Base-by-base conservation (phyloP, 306 rosid species). In the Lablab purpureus region DNA sequence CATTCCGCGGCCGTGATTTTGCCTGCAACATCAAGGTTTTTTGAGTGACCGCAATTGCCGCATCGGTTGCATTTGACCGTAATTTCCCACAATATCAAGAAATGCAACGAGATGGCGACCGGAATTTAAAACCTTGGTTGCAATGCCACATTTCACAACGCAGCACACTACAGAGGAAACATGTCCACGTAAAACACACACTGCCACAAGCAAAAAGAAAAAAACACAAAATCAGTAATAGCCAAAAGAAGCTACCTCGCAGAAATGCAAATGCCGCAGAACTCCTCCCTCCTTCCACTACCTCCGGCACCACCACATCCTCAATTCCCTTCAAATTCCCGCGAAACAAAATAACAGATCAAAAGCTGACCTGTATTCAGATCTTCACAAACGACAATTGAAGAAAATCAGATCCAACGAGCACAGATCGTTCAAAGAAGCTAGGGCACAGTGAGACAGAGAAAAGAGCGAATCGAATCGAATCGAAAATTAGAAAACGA, bases 181-280 rank as follows among this genome's bases (percentile, higher is more conserved):
- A 45, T 55, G 7, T 6, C 8, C 62, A 6, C 28, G 28, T 67
- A 76, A 67, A 81, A 22, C 52, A 74, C 46, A 10, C 28, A 50
- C 65, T 2, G 71, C 54, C 19, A 51, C 67, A 55, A 43, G 14
- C 37, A 34, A 27, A 54, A 11, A 62, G 1, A 1, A 69, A 45
- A 23, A 55, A 7, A 15, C 3, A 11, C 6, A 19, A 58, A 58
- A 55, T 30, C 67, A 1, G 49, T 12, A 1, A 66, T 37, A 2
- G 37, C 2, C 58, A 82, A 69, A 50, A 51, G 40, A 82, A 40
- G 4, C 37, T 65, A 75, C 78, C 74, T 81, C 34, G 41, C 40
- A 10, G 40, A 27, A 71, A 80, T 78, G 92, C 92, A 87, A 86
- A 90, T 86, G 91, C 83, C 85, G 76, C 88, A 87, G 88, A 82